Evolutionary conservation across 495 filamentous ascomycete species (phyloP), one percentile per base, ranked within the genome.

Genomic region (Penicillium salamii): DNA sequence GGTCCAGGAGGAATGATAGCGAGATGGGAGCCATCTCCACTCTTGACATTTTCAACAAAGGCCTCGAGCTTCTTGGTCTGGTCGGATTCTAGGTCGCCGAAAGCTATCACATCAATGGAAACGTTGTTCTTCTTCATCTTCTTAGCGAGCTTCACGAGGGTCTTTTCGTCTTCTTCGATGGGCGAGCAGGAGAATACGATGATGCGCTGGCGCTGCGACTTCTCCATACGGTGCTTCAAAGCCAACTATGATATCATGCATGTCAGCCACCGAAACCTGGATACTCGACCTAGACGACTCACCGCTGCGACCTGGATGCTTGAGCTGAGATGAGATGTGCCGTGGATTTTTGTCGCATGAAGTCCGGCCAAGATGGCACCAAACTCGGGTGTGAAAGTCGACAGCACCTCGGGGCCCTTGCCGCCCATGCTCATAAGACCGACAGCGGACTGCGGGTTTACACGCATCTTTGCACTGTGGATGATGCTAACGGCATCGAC

Each of bases 361-460:
- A 99, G 75, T 44, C 93, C 93, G 39, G 93, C 88, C 54, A 97
- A 76, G 52, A 99, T 90, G 71, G 95, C 91, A 61, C 93, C 95
- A 58, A 92, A 88, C 65, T 97, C 92, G 37, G 89, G 88, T 40
- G 93, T 97, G 67, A 97, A 79, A 17, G 95, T 99, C 20, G 93
- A 92, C 32, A 97, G 79, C 48, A 97, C 91, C 72, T 99, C 95
- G 34, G 93, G 93, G 11, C 91, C 90, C 61, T 91, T 92, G 58
- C 93, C 93, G 49, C 89, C 93, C 91, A 97, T 97, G 69, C 89
- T 96, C 91, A 99, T 96, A 41, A 99, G 78, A 51, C 93, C 93
- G 46, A 97, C 95, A 18, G 90, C 92, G 11, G 91, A 96, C 72
- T 99, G 93, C 18, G 93, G 88, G 69, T 99, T 95, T 67, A 82